A percentile compares a stretch with the other conserved stretches of the same genome.
Conservation (phyloP, 352 stramenopile genomes). For the Globisporangium cystogenes region DNA sequence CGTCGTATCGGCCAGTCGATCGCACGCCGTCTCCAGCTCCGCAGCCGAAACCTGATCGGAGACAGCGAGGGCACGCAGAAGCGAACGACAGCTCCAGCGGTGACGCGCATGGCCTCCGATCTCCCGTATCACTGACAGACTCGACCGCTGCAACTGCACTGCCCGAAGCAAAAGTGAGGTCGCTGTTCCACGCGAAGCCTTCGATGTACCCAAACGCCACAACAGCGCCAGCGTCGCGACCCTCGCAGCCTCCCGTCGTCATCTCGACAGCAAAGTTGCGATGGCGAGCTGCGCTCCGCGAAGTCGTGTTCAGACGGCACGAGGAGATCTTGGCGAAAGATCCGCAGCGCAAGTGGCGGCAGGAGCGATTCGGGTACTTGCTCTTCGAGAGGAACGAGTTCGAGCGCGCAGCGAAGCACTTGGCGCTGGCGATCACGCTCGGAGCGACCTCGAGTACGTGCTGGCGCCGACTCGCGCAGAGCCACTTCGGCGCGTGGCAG, state of each 20-base stretch:
- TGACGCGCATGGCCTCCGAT: background rate
- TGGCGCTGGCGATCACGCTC: constrained; percentile 45
- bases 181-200: background rate
- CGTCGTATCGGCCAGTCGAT: constrained; percentile 1
- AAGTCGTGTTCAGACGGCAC: constrained; percentile 48
- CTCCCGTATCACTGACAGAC: background rate
- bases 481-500: constrained; percentile 42
- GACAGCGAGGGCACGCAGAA: background rate
- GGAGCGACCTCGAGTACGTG: constrained; percentile 29
- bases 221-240: background rate
- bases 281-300: constrained; percentile 38
- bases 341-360: constrained; percentile 49
- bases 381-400: constrained; percentile 41
- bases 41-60: background rate
- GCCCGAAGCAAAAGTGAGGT: background rate
- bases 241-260: background rate
- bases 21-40: background rate
- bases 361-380: constrained; percentile 55
- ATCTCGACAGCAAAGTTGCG: constrained; percentile 11
- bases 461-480: constrained; percentile 56
- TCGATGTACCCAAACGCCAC: background rate
- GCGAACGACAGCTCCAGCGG: background rate
- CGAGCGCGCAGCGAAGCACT: constrained; percentile 30
- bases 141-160: background rate
- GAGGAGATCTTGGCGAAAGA: constrained; percentile 54